Evolutionary conservation across 164 flowering plant species (phyloP).

Genomic region (Magnolia sinica): DNA sequence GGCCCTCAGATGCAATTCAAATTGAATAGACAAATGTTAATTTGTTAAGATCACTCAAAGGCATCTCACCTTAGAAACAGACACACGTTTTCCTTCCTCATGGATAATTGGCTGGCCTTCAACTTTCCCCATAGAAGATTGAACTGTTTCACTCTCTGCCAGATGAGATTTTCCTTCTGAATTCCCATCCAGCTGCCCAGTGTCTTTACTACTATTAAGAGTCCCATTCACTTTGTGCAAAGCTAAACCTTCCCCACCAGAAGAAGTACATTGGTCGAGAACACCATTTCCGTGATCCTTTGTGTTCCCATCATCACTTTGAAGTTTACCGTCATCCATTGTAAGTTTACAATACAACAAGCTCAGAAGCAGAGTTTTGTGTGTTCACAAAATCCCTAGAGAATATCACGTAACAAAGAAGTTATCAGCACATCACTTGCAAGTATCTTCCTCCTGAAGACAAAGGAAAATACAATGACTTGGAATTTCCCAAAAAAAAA

Average conservation of each 20-base stretch:
- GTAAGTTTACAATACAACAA: constrained; percentile 16
- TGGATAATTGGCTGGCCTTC: constrained; percentile 19
- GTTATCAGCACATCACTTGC: not conserved
- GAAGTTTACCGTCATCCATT: constrained; percentile 44
- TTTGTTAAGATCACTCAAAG: not conserved
- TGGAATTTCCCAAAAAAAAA: not conserved
- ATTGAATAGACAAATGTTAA: not conserved
- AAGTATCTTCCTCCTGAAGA: not conserved
- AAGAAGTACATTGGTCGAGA: constrained; percentile 19
- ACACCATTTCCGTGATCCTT: constrained; percentile 38
- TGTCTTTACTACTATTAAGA: constrained; percentile 13
- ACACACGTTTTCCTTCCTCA: constrained; percentile 27
- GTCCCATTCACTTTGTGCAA: constrained; percentile 22
- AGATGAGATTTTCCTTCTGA: constrained; percentile 19
- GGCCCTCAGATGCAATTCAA: not conserved
- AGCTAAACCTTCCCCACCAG: constrained; percentile 18
- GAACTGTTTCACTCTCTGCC: constrained; percentile 19
- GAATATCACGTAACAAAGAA: not conserved
- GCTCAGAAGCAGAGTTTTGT: not conserved
- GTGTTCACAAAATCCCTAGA: not conserved
- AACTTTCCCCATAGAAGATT: constrained; percentile 17
- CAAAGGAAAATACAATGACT: not conserved
- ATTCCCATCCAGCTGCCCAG: constrained; percentile 21
- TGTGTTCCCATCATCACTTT: constrained; percentile 22
- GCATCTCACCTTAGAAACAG: constrained; percentile 30